These are phyloP conservation scores for Mucor saturninus DNA, from an alignment of 371 early-diverging fungal species.

Conservation along the genomic window DNA sequence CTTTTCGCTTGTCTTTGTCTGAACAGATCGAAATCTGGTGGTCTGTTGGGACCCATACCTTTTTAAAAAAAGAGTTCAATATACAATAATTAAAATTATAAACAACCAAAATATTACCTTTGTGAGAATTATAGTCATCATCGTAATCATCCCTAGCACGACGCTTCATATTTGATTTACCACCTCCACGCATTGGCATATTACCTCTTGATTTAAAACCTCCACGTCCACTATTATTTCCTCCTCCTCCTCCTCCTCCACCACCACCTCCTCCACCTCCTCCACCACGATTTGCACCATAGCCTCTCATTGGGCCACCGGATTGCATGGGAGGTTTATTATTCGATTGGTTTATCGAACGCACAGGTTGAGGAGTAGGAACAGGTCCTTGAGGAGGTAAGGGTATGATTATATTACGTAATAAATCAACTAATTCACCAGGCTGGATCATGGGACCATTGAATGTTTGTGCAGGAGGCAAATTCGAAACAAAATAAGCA, in stretches of 20 bases:
- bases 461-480: constrained; percentile 57
- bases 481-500: constrained; percentile 59
- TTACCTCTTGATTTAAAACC: constrained; percentile 15
- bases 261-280: constrained; percentile 30
- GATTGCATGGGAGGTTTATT: constrained; percentile 21
- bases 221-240: constrained; percentile 30
- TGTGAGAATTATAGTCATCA: constrained; percentile 50
- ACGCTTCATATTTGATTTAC: constrained; percentile 40
- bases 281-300: constrained; percentile 24
- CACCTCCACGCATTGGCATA: constrained; percentile 31
- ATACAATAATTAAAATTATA: neutral
- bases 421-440: constrained; percentile 56
- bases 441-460: constrained; percentile 59
- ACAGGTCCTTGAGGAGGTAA: constrained; percentile 35
- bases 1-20: constrained; percentile 62
- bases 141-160: constrained; percentile 55
- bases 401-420: constrained; percentile 53
- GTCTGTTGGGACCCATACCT: constrained; percentile 64
- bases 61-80: constrained; percentile 3
- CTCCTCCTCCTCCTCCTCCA: constrained; percentile 15
- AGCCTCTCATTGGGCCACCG: constrained; percentile 9
- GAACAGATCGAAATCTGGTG: constrained; percentile 67
- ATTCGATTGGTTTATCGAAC: constrained; percentile 6
- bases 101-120: constrained; percentile 32
- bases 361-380: constrained; percentile 15